Evolutionary conservation across 163 green algal genomes (phyloP).

Genomic region (Botryococcus braunii): DNA sequence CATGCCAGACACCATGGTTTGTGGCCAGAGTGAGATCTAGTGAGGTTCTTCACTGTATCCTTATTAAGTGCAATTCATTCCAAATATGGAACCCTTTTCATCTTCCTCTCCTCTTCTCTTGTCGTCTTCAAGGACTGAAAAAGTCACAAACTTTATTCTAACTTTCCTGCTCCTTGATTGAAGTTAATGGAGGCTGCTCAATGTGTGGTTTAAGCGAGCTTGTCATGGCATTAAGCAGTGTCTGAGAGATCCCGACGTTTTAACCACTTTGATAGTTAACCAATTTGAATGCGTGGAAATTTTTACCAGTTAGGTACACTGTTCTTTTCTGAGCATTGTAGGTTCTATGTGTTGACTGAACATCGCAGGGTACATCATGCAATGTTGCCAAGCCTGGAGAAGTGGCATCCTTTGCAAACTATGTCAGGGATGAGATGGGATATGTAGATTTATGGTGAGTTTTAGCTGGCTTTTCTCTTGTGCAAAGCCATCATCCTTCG

Average conservation of each 20-base stretch:
- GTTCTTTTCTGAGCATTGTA: not conserved
- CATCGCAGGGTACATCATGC: slow-evolving; percentile 46
- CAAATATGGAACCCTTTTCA: too few relatives aligned
- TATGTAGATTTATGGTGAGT: slow-evolving; percentile 63
- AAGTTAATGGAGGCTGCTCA: not conserved
- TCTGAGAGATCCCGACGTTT: not conserved
- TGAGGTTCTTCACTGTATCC: too few relatives aligned
- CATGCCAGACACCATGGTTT: too few relatives aligned
- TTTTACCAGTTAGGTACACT: not conserved
- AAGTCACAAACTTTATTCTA: not conserved
- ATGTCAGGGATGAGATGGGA: slow-evolving; percentile 43
- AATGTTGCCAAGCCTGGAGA: slow-evolving; percentile 61
- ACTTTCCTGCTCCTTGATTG: not conserved
- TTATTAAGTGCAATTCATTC: too few relatives aligned
- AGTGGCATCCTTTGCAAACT: slow-evolving; percentile 62
- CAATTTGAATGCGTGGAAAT: not conserved
- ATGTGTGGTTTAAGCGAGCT: not conserved
- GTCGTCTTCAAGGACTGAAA: too few relatives aligned
- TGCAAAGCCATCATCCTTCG: not conserved
- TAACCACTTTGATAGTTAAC: not conserved
- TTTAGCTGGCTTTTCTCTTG: not conserved
- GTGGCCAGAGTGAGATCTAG: too few relatives aligned
- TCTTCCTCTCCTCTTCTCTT: too few relatives aligned
- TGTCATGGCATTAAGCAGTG: not conserved
- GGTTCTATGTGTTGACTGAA: not conserved